Conservation (phyloP, 1,284 basidiomycete genomes). For the Ganoderma sinense region DNA sequence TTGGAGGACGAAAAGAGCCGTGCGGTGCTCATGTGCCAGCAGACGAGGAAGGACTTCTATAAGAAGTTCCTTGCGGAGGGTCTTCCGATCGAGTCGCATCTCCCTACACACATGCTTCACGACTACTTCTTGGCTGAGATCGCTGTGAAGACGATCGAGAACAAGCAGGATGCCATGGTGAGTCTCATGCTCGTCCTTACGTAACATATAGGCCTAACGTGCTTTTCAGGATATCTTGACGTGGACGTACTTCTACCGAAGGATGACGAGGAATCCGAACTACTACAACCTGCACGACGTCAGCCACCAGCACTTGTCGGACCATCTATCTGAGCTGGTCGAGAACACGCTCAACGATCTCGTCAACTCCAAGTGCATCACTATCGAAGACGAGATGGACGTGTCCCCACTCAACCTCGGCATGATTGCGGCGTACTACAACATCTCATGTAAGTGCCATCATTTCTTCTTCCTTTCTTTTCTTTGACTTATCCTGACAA, state of each 20-base stretch:
- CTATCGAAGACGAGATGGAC: conserved; percentile 96
- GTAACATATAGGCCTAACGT: not conserved
- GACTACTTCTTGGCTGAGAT: conserved; percentile 99
- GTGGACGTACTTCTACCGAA: conserved; percentile 96
- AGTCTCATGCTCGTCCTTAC: conserved; percentile 37
- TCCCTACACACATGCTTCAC: conserved; percentile 87
- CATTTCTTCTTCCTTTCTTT: not conserved
- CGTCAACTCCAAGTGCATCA: conserved; percentile 94
- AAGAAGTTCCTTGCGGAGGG: conserved; percentile 99
- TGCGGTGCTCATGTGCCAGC: conserved; percentile 96
- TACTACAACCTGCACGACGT: conserved; percentile 97
- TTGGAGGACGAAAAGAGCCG: conserved; percentile 86
- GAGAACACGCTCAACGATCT: conserved; percentile 93
- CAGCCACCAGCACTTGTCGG: conserved; percentile 91
- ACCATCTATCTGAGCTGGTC: conserved; percentile 95
- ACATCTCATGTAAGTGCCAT: conserved; percentile 75
- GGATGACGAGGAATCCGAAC: conserved; percentile 95
- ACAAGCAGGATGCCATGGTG: conserved; percentile 96
- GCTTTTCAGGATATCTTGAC: conserved; percentile 82
- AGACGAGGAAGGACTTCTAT: conserved; percentile 97
- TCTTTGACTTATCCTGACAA: conserved; percentile 14
- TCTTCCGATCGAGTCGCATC: conserved; percentile 95
- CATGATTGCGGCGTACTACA: conserved; percentile 96
- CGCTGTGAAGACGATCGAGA: conserved; percentile 98
- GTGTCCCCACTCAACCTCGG: conserved; percentile 91